phyloP scores from a whole-genome alignment of 2,329 filamentous ascomycete species.

The Fusarium phyllophilum region DNA sequence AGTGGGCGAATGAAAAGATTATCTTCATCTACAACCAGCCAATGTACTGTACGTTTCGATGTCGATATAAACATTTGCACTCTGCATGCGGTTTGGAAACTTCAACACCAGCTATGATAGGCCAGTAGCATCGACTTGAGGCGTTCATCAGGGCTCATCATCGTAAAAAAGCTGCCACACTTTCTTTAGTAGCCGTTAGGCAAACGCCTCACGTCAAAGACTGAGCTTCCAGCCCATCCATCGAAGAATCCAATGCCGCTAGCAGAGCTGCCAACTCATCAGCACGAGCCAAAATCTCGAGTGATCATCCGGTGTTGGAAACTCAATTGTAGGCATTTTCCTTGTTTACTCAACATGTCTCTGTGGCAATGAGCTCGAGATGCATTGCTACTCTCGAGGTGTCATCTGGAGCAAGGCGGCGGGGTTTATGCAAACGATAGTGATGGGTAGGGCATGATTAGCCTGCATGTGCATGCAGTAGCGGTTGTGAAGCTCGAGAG shows the following conservation, averaged over 20 bases:
- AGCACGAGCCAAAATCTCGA: constrained; percentile 1
- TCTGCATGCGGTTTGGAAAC: constrained; percentile 15
- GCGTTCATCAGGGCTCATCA: constrained; percentile 5
- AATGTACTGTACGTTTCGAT: background rate
- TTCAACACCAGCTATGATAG: constrained; percentile 20
- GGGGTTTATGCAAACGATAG: constrained; percentile 24
- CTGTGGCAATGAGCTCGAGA: background rate
- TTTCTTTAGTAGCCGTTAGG: constrained; percentile 25
- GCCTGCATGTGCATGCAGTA: constrained; percentile 19
- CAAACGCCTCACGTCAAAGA: constrained; percentile 14
- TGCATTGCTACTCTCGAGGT: constrained; percentile 12
- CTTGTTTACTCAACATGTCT: constrained; percentile 16
- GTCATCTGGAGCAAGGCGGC: constrained; percentile 15
- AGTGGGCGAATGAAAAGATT: constrained; percentile 6
- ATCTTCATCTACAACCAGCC: constrained; percentile 1
- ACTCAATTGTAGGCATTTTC: constrained; percentile 10
- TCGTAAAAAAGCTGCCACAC: constrained; percentile 6
- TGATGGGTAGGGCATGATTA: background rate
- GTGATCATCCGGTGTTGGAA: background rate
- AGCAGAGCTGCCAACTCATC: background rate
- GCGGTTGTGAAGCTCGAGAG: background rate
- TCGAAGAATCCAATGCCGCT: constrained; percentile 13
- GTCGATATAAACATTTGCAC: constrained; percentile 1
- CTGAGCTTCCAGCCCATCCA: constrained; percentile 34
- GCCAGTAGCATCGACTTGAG: constrained; percentile 9